Conservation (phyloP, 2,329 filamentous ascomycete genomes). For the Pseudocercospora fuligena region DNA sequence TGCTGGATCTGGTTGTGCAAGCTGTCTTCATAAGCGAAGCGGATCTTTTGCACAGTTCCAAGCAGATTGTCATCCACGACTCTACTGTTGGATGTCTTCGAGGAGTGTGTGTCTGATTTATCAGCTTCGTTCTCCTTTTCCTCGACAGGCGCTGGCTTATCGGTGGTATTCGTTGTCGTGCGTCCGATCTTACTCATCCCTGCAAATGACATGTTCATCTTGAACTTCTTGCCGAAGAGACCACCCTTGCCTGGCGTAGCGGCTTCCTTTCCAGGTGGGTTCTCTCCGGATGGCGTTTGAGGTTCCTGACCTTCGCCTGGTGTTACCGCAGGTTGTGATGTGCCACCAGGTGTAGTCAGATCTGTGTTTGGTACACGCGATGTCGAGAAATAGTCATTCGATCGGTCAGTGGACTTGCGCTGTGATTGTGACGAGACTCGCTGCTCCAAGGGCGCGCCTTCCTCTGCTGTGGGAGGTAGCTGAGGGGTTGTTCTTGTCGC, state of each 20-base stretch:
- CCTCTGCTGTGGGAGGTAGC: conserved; percentile 46
- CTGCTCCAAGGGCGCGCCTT: conserved; percentile 58
- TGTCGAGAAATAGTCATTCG: conserved; percentile 77
- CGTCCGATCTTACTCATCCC: conserved; percentile 83
- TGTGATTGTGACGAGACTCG: conserved; percentile 59
- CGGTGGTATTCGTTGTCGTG: conserved; percentile 65
- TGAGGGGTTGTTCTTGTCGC: conserved; percentile 40
- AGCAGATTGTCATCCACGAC: conserved; percentile 76
- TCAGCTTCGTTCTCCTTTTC: conserved; percentile 69
- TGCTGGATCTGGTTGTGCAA: conserved; percentile 53
- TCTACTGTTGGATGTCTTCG: conserved; percentile 66
- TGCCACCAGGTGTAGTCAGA: conserved; percentile 32
- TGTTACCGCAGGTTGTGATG: conserved; percentile 37
- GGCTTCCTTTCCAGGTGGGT: conserved; percentile 57
- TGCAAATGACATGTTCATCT: conserved; percentile 69
- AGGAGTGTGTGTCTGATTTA: conserved; percentile 64
- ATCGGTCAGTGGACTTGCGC: conserved; percentile 64
- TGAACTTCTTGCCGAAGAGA: conserved; percentile 83
- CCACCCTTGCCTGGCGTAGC: conserved; percentile 47
- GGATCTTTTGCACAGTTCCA: conserved; percentile 74
- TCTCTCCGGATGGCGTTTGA: conserved; percentile 52
- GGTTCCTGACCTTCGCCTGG: conserved; percentile 41
- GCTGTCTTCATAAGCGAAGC: conserved; percentile 73
- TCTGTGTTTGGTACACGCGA: conserved; percentile 56
- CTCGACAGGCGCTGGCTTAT: conserved; percentile 74